These are phyloP conservation scores for Stenogyne calaminthoides DNA, from an alignment of 305 asterid genomes.

Conservation along the genomic window DNA sequence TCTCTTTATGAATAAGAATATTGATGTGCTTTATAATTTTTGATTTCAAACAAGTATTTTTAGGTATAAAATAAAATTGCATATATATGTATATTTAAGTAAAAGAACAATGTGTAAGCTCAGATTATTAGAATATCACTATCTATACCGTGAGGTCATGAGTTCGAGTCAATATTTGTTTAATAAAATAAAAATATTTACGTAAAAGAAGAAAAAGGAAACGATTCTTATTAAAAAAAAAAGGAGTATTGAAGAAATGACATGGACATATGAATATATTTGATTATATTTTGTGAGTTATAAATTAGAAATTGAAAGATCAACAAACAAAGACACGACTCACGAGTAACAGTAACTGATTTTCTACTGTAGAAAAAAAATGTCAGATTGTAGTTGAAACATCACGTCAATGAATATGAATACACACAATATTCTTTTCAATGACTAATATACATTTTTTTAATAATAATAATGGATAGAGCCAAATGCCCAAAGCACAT, in stretches of 20 bases:
- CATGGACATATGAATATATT: neutral
- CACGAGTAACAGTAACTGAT: too few species aligned
- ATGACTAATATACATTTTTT: neutral
- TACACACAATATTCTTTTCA: neutral
- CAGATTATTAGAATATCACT: too few species aligned
- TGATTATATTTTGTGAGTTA: too few species aligned
- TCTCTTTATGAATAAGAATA: too few species aligned
- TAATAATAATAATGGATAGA: neutral
- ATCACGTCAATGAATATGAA: neutral
- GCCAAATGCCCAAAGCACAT: neutral
- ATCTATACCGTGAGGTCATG: too few species aligned
- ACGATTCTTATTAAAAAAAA: neutral
- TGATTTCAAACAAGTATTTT: neutral
- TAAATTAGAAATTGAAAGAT: neutral
- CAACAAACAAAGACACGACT: neutral
- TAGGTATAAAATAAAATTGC: neutral
- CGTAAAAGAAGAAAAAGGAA: too few species aligned
- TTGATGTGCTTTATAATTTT: too few species aligned
- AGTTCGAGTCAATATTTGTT: too few species aligned
- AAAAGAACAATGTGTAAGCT: too few species aligned
- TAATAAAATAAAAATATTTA: too few species aligned
- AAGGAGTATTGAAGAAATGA: neutral
- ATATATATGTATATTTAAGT: neutral
- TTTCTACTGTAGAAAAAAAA: neutral
- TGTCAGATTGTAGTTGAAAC: neutral